Base-by-base conservation (phyloP, 768 basidiomycete species). In the Tricholoma flavovirens region DNA sequence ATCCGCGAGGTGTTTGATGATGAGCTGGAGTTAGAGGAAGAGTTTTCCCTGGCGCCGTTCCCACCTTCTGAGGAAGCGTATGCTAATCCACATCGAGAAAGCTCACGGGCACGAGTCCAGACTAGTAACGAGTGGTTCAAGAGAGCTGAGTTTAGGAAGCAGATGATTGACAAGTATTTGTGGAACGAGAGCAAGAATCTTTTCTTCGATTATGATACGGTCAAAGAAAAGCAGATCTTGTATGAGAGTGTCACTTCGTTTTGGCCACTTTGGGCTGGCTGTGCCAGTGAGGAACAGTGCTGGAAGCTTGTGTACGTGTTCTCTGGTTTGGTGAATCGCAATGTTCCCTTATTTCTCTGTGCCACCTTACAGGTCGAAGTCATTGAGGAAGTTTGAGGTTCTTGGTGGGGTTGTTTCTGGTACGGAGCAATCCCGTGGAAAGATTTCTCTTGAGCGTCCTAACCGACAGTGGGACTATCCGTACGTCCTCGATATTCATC, bases 391-490 rank as follows among this genome's bases (percentile, higher is more conserved):
- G 77, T 98, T 99, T 60, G 96, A 99, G 67, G 96, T 92, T 21
- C 82, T 95, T 4, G 96, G 96, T 19, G 96, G 96, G 7, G 76
- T 98, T 21, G 95, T 97, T 14, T 93, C 93, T 17, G 96, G 96
- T 40, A 98, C 96, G 1, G 97, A 99, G 64, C 91, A 93, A 69
- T 97, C 93, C 38, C 83, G 96, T 56, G 96, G 96, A 53, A 90
- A 90, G 69, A 95, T 98, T 56, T 96, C 95, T 14, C 77, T 99
- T 53, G 94, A 97, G 65, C 81, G 97, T 49, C 96, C 96, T 14
- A 98, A 98, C 74, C 90, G 96, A 60, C 96, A 99, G 67, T 99
- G 96, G 97, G 96, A 95, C 69, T 95, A 94, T 71, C 96, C 93
- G 76, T 93, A 74, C 62, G 90, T 84, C 33, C 54, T 51, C 60